Base-by-base conservation (phyloP, 2,329 filamentous ascomycete genomes). In the Nemania sp. region DNA sequence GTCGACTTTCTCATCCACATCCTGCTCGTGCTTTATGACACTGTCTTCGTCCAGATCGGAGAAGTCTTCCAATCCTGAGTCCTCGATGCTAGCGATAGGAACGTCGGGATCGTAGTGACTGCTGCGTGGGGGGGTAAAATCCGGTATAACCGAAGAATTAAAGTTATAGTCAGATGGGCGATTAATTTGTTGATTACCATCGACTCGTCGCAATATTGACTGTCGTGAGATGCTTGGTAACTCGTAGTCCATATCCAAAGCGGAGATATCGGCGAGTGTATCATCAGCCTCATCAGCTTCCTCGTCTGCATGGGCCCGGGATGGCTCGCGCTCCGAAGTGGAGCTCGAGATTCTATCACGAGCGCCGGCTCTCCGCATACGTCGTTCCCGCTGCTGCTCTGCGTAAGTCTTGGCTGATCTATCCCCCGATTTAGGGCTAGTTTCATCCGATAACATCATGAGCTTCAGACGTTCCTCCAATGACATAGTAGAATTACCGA, bases 171-270 rank as follows among this genome's bases (percentile, higher is more conserved):
- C 84, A 3, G 87, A 85, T 55, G 87, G 81, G 60, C 80, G 77
- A 18, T 87, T 84, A 46, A 83, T 80, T 49, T 76, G 68, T 62
- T 81, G 77, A 68, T 81, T 83, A 48, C 83, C 91, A 73, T 95
- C 91, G 57, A 97, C 89, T 64, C 94, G 92, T 54, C 91, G 88
- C 69, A 98, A 80, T 68, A 98, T 98, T 0, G 93, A 97, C 73
- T 98, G 95, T 39, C 94, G 87, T 9, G 94, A 97, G 71, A 98
- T 96, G 56, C 89, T 89, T 11, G 90, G 91, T 13, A 89, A 78
- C 65, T 89, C 82, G 68, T 89, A 89, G 59, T 88, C 84, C 62
- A 74, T 72, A 69, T 83, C 80, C 58, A 88, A 75, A 11, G 82
- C 77, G 54, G 83, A 83, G 67, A 88, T 74, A 57, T 90, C 86